Evolutionary conservation across 148 eudicot genomes (phyloP), one percentile per base, ranked within the genome.

Genomic region (Pouteria glomerata): DNA sequence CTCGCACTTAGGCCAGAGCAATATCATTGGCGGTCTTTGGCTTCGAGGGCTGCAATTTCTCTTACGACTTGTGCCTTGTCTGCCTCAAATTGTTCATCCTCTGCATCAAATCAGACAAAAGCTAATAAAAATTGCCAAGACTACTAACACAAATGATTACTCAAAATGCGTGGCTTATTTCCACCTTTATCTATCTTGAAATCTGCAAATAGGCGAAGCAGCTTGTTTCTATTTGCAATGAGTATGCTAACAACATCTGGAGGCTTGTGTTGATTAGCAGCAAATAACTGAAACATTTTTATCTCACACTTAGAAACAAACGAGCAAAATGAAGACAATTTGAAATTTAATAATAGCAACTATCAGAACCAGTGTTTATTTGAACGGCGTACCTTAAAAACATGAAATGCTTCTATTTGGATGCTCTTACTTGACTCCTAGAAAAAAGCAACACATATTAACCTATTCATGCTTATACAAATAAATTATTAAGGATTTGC

Each of bases 381-480:
- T 48, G 15, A 2, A 24, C 12, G 52, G 33, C 42, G 16, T 75
- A 89, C 87, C 96, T 92, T 92, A 53, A 92, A 92, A 37, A 92
- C 81, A 64, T 92, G 96, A 71, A 92, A 92, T 60, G 97, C 90
- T 82, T 92, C 93, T 34, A 80, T 74, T 69, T 89, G 93, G 71
- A 92, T 90, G 73, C 82, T 80, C 81, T 82, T 92, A 80, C 91
- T 92, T 21, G 88, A 74, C 55, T 90, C 97, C 98, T 93, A 85
- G 48, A 41, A 73, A 47, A 50, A 47, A 27, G 55, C 48, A 29
- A 10, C 37, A 14, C 47, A 55, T 19, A 14, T 35, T 44, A 69
- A 42, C 62, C 26, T 72, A 33, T 35, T 1, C n/a, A 44, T 30
- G 42, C 53, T 30, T 42, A 26, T 15, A 27, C 37, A 44, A 48